A percentile compares a stretch with the other conserved stretches of the same genome.
Conservation (phyloP, 129 eudicot genomes). For the Escallonia herrerae region DNA sequence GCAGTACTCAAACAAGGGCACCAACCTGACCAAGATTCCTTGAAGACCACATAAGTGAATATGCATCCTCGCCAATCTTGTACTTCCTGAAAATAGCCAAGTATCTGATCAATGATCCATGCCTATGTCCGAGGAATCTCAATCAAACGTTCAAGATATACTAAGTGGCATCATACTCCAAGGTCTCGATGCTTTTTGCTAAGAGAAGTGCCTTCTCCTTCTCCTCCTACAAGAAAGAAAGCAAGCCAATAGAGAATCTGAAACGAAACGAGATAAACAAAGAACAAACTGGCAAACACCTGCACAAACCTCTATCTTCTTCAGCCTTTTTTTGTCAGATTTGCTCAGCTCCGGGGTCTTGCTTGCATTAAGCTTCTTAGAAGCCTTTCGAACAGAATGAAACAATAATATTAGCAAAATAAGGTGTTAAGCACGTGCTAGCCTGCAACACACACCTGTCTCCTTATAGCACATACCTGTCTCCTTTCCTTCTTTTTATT, state of each 20-base stretch:
- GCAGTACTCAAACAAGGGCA: not conserved
- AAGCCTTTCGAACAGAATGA: slow-evolving; percentile 20
- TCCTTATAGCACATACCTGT: slow-evolving; percentile 28
- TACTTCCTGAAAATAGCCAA: slow-evolving; percentile 55
- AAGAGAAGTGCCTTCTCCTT: slow-evolving; percentile 52
- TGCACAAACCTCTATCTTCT: slow-evolving; percentile 59
- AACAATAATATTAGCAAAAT: not conserved
- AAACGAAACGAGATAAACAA: not conserved
- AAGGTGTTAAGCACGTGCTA: not conserved
- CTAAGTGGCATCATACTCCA: slow-evolving; percentile 56
- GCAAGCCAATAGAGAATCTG: slow-evolving; percentile 5
- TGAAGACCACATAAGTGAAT: slow-evolving; percentile 83
- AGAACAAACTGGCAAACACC: not conserved
- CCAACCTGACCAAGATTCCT: slow-evolving; percentile 83
- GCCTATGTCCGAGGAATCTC: not conserved
- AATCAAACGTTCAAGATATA: slow-evolving; percentile 4
- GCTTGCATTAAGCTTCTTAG: slow-evolving; percentile 29
- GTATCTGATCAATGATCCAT: not conserved
- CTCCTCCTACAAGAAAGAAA: slow-evolving; percentile 58
- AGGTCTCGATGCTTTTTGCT: slow-evolving; percentile 64
- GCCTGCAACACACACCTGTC: slow-evolving; percentile 25
- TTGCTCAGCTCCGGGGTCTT: slow-evolving; percentile 38
- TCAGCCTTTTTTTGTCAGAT: slow-evolving; percentile 75
- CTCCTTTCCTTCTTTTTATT: slow-evolving; percentile 30
- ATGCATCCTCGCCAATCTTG: slow-evolving; percentile 67